Evolutionary conservation across 345 rosid species (phyloP).

Genomic region (Pistacia vera): DNA sequence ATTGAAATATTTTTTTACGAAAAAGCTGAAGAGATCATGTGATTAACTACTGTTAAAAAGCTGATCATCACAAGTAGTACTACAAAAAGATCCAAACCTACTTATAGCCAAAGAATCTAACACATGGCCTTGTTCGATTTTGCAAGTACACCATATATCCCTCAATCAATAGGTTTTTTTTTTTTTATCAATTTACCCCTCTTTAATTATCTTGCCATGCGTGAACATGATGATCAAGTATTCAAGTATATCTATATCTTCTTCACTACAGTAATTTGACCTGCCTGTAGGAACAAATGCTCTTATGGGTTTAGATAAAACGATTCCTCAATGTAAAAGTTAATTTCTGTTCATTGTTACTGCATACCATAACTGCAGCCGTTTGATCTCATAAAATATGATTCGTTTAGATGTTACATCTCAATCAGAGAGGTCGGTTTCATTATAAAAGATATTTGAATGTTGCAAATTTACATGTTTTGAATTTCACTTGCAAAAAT

Average conservation of each 20-base stretch:
- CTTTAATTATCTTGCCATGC: neutral
- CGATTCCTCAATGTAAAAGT: neutral
- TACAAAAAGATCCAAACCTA: slow-evolving; percentile 25
- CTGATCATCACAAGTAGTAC: slow-evolving; percentile 20
- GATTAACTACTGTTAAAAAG: slow-evolving; percentile 27
- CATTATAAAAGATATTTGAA: too few species aligned
- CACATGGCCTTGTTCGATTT: slow-evolving; percentile 41
- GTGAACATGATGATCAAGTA: neutral
- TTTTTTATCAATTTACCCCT: neutral
- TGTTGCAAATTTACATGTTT: too few species aligned
- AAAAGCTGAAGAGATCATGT: slow-evolving; percentile 20
- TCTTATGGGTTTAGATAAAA: slow-evolving; percentile 2
- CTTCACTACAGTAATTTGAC: neutral
- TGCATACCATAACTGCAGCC: neutral
- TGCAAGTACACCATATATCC: slow-evolving; percentile 21
- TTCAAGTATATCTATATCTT: neutral
- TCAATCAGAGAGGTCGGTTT: too few species aligned
- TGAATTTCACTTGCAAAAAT: too few species aligned
- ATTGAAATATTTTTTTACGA: too few species aligned
- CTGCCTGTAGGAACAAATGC: slow-evolving; percentile 3
- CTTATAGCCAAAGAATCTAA: slow-evolving; percentile 37
- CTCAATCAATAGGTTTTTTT: slow-evolving; percentile 4
- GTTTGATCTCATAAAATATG: neutral
- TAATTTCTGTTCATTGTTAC: neutral
- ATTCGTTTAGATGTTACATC: neutral